Evolutionary conservation across 345 rosid genomes (phyloP).

Genomic region (Trapa bicornis): DNA sequence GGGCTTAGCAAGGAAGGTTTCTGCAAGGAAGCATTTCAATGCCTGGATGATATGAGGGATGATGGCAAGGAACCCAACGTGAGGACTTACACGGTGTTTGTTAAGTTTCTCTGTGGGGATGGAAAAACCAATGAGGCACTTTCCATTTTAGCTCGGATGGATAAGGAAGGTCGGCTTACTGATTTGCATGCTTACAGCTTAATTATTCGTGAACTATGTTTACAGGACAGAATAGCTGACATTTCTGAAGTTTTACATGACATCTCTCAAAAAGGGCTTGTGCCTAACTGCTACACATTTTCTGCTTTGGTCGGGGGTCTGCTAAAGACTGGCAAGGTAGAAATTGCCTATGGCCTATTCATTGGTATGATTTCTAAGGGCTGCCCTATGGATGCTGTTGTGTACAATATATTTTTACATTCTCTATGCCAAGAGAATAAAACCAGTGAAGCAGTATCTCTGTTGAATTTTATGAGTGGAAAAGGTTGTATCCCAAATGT

Average conservation of each 20-base stretch:
- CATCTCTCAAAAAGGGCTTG: slow-evolving; percentile 17
- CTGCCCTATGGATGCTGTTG: slow-evolving; percentile 16
- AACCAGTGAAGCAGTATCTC: slow-evolving; percentile 23
- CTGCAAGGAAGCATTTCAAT: slow-evolving; percentile 14
- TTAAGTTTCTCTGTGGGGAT: slow-evolving; percentile 25
- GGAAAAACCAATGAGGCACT: slow-evolving; percentile 19
- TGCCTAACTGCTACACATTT: slow-evolving; percentile 19
- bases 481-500: slow-evolving; percentile 20
- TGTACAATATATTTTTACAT: slow-evolving; percentile 21
- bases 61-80: slow-evolving; percentile 22
- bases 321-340: slow-evolving; percentile 15
- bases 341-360: slow-evolving; percentile 12
- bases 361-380: slow-evolving; percentile 15
- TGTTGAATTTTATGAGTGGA: slow-evolving; percentile 16
- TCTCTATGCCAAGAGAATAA: slow-evolving; percentile 19
- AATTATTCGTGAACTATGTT: slow-evolving; percentile 22
- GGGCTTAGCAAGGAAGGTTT: slow-evolving; percentile 26
- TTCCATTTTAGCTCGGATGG: slow-evolving; percentile 16
- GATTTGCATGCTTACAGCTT: slow-evolving; percentile 26
- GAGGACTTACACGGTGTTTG: slow-evolving; percentile 23
- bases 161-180: slow-evolving; percentile 19
- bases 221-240: slow-evolving; percentile 11
- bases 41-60: slow-evolving; percentile 18
- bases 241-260: slow-evolving; percentile 9
- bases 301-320: slow-evolving; percentile 29